Base-by-base conservation (phyloP, 352 stramenopile species). In the Globisporangium splendens region DNA sequence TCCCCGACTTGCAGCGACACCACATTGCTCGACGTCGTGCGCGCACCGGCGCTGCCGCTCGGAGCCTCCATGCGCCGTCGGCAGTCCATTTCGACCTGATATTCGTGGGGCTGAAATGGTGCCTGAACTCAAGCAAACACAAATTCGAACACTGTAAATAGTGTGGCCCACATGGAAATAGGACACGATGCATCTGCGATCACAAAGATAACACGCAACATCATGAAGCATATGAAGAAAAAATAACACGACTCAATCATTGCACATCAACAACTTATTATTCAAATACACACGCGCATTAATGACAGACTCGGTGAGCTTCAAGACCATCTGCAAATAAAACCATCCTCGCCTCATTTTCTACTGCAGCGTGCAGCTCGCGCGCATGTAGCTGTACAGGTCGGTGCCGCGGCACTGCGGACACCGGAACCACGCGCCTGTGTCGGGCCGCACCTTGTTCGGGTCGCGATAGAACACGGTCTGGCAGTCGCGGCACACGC, bases 401-500 rank as follows among this genome's bases (percentile, higher is more conserved):
- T 90, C 73, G 28, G 66, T 73, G 6, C 61, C 63, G 31, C 78
- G 72, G 56, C 82, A 92, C 50, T 69, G 63, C 20, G 77, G 59
- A 59, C 82, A 92, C 46, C 82, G 76, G 56, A 87, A 89, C 74
- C 79, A 92, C 3, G 65, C 79, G 47, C 77, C 85, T 4, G 82
- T 90, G 33, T 88, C 78, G 0, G 82, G 79, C 1, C 69, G 75
- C 15, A 89, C 66, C 21, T 70, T 75, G 8, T 43, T 59, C 1
- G 63, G 70, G 44, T 90, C 74, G 4, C 82, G 72, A 38, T 90
- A 84, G 61, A 92, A 92, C 21, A 71, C 69, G n/a, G 73, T 65
- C 2, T 74, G 70, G 62, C 82, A 92, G 38, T 82, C 78, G 11
- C 77, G 74, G 56, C 82, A 92, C 31, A 65, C 57, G 28, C 62